phyloP scores from a whole-genome alignment of 371 early-diverging fungal genomes.

The Syncephalis fuscata region DNA sequence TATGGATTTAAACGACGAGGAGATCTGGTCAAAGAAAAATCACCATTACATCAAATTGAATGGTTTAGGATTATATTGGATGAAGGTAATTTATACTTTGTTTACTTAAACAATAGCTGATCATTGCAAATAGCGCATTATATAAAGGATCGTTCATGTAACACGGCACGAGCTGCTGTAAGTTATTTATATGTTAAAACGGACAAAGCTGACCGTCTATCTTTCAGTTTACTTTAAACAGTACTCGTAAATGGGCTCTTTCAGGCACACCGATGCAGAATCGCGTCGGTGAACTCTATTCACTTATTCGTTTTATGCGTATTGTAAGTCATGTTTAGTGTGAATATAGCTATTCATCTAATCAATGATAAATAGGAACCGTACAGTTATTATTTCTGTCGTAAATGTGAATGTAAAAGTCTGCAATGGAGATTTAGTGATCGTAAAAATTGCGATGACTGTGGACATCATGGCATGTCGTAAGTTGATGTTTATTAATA shows the following conservation, averaged over 20 bases:
- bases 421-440: constrained; percentile 63
- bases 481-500: too few species aligned
- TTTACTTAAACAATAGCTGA: too few species aligned
- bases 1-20: constrained; percentile 41
- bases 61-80: constrained; percentile 87
- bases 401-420: constrained; percentile 63
- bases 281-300: constrained; percentile 91
- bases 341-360: too few species aligned
- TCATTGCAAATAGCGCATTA: constrained; percentile 49
- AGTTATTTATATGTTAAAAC: constrained; percentile 11
- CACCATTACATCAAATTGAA: constrained; percentile 48
- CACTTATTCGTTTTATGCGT: constrained; percentile 77
- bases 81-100: constrained; percentile 22
- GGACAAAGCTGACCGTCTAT: constrained; percentile 3
- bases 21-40: constrained; percentile 36
- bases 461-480: constrained; percentile 32
- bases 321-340: background rate
- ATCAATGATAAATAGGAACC: constrained; percentile 6
- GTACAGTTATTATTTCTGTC: constrained; percentile 75
- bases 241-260: constrained; percentile 70
- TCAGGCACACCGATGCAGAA: constrained; percentile 98
- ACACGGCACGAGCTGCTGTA: constrained; percentile 66
- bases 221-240: constrained; percentile 43
- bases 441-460: constrained; percentile 42
- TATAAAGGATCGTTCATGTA: constrained; percentile 85